Evolutionary conservation across 495 filamentous ascomycete genomes (phyloP).

Genomic region (Aspergillus conjunctus): DNA sequence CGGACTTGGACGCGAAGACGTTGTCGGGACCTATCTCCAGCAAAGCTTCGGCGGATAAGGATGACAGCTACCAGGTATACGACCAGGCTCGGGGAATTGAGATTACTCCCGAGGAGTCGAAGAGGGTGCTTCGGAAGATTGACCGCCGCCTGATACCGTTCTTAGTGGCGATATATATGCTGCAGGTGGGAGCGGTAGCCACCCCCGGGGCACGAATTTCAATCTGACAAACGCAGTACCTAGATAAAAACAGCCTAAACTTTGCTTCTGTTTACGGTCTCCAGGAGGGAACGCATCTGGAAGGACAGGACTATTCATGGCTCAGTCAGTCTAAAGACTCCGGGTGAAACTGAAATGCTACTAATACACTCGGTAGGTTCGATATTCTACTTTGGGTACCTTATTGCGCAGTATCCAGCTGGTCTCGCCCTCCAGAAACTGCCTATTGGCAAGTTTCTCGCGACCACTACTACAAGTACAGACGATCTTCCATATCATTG

Average conservation of each 20-base stretch:
- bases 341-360: background rate
- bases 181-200: conserved; percentile 31
- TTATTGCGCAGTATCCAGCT: conserved; percentile 55
- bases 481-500: background rate
- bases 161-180: conserved; percentile 57
- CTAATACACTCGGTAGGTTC: conserved; percentile 31
- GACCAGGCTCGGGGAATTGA: background rate
- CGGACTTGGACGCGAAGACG: background rate
- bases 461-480: conserved; percentile 37
- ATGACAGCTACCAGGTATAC: background rate
- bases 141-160: conserved; percentile 57
- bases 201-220: background rate
- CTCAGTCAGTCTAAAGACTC: conserved; percentile 29
- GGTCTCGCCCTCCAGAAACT: conserved; percentile 56
- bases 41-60: background rate
- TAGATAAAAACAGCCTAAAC: conserved; percentile 63
- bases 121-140: conserved; percentile 55
- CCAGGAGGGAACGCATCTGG: conserved; percentile 51
- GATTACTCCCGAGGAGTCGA: conserved; percentile 48
- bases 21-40: background rate
- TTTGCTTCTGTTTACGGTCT: conserved; percentile 63
- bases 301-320: conserved; percentile 62
- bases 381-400: conserved; percentile 59
- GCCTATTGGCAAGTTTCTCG: conserved; percentile 55
- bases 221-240: conserved; percentile 4